phyloP scores from a whole-genome alignment of 306 rosid genomes.

The Fragaria ananassa region DNA sequence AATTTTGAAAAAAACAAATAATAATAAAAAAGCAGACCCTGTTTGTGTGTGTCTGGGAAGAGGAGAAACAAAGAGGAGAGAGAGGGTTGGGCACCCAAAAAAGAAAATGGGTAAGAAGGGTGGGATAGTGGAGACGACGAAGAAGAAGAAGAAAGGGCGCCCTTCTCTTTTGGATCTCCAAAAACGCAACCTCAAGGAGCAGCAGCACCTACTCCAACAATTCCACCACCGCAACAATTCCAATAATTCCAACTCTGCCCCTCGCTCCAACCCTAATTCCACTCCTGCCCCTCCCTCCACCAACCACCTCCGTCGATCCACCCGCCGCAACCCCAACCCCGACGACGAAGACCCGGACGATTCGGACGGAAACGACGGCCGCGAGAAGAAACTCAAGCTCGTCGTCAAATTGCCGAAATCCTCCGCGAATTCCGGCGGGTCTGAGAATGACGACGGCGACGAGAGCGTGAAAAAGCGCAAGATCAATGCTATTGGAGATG shows the following conservation, averaged over 20 bases:
- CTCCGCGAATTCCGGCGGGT: conserved; percentile 39
- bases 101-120: conserved; percentile 46
- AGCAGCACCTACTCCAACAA: conserved; percentile 27
- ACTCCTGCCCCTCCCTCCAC: conserved; percentile 1
- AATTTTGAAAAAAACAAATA: not conserved
- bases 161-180: conserved; percentile 75
- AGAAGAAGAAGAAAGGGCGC: conserved; percentile 73
- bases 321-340: conserved; percentile 59
- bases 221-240: conserved; percentile 28
- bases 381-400: conserved; percentile 61
- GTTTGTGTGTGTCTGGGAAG: conserved; percentile 44
- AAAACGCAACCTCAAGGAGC: conserved; percentile 50
- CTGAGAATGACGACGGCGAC: conserved; percentile 42
- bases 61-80: conserved; percentile 37
- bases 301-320: conserved; percentile 47
- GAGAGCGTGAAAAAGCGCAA: conserved; percentile 38
- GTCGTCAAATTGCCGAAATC: conserved; percentile 48
- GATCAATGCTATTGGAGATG: conserved; percentile 43
- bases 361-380: conserved; percentile 33
- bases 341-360: conserved; percentile 21
- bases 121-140: conserved; percentile 47
- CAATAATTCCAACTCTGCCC: conserved; percentile 39
- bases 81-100: conserved; percentile 22
- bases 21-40: conserved; percentile 25
- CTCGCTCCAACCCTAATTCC: conserved; percentile 5